Evolutionary conservation across 2,329 filamentous ascomycete genomes (phyloP).

Genomic region (Botrytis squamosa): DNA sequence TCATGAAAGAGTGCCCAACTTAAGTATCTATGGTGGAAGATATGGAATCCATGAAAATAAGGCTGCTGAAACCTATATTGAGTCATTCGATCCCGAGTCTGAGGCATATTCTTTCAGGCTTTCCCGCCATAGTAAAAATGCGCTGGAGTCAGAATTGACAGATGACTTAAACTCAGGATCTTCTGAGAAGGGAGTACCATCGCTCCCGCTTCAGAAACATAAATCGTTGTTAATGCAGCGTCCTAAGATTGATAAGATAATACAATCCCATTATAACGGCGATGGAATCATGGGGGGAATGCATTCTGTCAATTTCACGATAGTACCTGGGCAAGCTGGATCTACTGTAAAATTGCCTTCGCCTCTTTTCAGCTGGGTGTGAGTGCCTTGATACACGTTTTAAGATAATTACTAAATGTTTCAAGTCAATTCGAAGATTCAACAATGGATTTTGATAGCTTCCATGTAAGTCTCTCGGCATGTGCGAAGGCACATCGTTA

Average conservation of each 20-base stretch:
- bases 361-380: conserved; percentile 15
- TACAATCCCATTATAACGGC: conserved; percentile 7
- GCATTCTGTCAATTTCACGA: background rate
- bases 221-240: background rate
- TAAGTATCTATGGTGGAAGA: background rate
- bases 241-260: conserved; percentile 1
- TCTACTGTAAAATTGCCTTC: background rate
- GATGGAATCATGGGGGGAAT: conserved; percentile 13
- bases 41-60: background rate
- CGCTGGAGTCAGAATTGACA: background rate
- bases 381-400: background rate
- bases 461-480: background rate
- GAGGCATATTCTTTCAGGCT: conserved; percentile 8
- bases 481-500: background rate
- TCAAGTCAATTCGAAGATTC: conserved; percentile 11
- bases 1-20: background rate
- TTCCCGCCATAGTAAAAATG: conserved; percentile 2
- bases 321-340: background rate
- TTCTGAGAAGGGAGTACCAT: background rate
- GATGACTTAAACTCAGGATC: background rate
- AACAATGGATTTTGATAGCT: conserved; percentile 15
- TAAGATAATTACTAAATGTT: background rate
- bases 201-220: background rate
- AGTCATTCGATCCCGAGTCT: background rate
- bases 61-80: background rate